phyloP scores from a whole-genome alignment of 140 eudicot genomes.

The Senecio squalidus region DNA sequence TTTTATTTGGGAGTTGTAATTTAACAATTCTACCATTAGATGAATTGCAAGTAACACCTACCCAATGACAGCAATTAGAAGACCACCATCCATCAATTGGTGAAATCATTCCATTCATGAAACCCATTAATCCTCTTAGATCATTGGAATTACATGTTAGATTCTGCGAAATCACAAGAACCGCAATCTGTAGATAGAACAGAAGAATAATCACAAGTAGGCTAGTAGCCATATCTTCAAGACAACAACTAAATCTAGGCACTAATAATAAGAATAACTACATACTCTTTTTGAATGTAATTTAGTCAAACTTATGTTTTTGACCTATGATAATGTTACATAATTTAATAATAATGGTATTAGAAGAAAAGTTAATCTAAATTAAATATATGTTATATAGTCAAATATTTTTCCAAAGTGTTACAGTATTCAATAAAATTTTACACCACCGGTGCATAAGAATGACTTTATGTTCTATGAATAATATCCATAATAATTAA shows the following conservation, averaged over 20 bases:
- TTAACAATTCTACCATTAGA: slow-evolving; percentile 41
- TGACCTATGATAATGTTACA: too few relatives aligned
- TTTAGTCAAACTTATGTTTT: too few relatives aligned
- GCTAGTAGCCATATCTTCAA: neutral
- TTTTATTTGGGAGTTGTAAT: slow-evolving; percentile 28
- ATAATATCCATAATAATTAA: too few relatives aligned
- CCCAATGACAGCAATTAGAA: slow-evolving; percentile 51
- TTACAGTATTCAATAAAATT: too few relatives aligned
- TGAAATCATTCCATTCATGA: slow-evolving; percentile 29
- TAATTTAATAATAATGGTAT: too few relatives aligned
- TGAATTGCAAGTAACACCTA: slow-evolving; percentile 41
- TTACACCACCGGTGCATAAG: too few relatives aligned
- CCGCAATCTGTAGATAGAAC: neutral
- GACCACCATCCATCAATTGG: slow-evolving; percentile 14
- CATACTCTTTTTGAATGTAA: neutral
- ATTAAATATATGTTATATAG: too few relatives aligned
- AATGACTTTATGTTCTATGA: too few relatives aligned
- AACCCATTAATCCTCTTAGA: slow-evolving; percentile 22
- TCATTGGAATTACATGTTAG: slow-evolving; percentile 37
- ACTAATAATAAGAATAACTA: neutral
- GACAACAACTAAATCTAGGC: neutral
- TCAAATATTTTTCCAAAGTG: neutral
- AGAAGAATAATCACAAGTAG: neutral
- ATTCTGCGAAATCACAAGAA: slow-evolving; percentile 7
- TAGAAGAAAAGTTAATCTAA: too few relatives aligned